Percentiles rank a stretch among this genome's conserved stretches.
Conservation (phyloP, 495 filamentous ascomycete species). For the Oidiodendron maius region DNA sequence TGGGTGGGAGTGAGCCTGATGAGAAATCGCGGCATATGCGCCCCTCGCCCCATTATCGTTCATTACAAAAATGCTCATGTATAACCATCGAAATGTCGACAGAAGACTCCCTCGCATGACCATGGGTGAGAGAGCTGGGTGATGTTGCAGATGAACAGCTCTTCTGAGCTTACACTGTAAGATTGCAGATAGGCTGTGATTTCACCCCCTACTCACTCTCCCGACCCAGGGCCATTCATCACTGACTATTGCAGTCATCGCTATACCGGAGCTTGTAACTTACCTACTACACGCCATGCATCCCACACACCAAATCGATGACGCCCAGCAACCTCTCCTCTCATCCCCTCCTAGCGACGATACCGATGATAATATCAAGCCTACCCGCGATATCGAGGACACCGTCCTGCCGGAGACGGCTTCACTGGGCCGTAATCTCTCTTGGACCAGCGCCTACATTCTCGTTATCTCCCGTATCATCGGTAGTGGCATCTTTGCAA, state of each 20-base stretch:
- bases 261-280: not conserved
- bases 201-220: not conserved
- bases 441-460: constrained; percentile 66
- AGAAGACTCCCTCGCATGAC: too few relatives aligned
- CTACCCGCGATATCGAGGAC: constrained; percentile 35
- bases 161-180: not conserved
- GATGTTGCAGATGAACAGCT: not conserved
- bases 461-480: constrained; percentile 72
- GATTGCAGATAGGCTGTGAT: not conserved
- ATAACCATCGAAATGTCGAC: too few relatives aligned
- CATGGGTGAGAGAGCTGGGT: too few relatives aligned
- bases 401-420: constrained; percentile 60
- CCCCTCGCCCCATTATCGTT: not conserved
- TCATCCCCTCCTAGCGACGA: not conserved
- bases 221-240: not conserved
- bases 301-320: not conserved
- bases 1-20: not conserved
- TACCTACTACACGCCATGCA: not conserved
- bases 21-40: not conserved
- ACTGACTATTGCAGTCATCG: not conserved
- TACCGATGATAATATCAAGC: not conserved
- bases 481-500: constrained; percentile 71
- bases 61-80: not conserved
- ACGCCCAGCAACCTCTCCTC: not conserved
- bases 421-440: constrained; percentile 54